Percentiles rank a stretch among this genome's conserved stretches.
Conservation (phyloP, 495 filamentous ascomycete genomes). For the Talaromyces trachyspermus region DNA sequence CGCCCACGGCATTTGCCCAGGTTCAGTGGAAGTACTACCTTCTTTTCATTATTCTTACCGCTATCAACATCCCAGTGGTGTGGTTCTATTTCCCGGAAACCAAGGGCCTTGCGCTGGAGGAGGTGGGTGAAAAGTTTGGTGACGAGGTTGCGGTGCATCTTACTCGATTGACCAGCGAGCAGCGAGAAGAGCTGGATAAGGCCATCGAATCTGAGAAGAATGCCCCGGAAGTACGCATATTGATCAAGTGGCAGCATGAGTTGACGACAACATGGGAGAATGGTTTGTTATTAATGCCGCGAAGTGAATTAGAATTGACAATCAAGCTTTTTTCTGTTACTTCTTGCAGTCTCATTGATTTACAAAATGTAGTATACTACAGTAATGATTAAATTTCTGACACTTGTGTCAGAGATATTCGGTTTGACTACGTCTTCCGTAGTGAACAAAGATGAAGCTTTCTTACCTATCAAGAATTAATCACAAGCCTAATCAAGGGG, state of each 20-base stretch:
- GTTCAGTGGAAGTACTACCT: conserved; percentile 23
- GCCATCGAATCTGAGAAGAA: not conserved
- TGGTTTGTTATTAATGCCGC: too few species aligned
- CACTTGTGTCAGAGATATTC: too few species aligned
- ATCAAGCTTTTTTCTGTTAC: too few species aligned
- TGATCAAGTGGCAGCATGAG: conserved; percentile 12
- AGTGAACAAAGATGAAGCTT: too few species aligned
- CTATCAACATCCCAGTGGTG: conserved; percentile 7
- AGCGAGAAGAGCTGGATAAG: not conserved
- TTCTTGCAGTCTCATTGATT: too few species aligned
- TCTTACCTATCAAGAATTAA: too few species aligned
- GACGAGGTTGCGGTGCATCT: not conserved
- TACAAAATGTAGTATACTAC: too few species aligned
- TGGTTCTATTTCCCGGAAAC: conserved; percentile 15
- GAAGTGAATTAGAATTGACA: too few species aligned
- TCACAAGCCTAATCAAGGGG: too few species aligned
- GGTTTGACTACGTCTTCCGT: too few species aligned
- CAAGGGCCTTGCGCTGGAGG: conserved; percentile 16
- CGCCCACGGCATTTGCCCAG: conserved; percentile 12
- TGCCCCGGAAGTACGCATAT: not conserved
- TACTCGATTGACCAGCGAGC: not conserved
- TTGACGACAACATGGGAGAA: too few species aligned
- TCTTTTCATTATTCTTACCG: conserved; percentile 15
- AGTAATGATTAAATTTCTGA: too few species aligned
- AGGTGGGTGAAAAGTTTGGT: conserved; percentile 9